These are phyloP conservation scores for Parachlorella kessleri DNA, from an alignment of 139 green algal species.

Conservation along the genomic window DNA sequence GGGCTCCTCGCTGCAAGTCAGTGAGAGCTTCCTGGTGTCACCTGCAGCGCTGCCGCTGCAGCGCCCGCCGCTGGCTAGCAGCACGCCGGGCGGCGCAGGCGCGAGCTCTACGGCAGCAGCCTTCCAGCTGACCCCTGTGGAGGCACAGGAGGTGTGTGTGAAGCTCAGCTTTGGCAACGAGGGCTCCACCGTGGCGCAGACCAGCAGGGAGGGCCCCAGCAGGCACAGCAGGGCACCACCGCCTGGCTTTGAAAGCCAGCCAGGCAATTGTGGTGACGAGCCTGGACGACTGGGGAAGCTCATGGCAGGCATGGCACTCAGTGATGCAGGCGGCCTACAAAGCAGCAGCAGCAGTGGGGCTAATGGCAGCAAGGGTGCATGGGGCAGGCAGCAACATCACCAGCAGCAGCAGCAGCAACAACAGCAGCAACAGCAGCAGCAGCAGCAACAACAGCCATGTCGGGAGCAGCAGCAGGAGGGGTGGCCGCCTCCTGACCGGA, in stretches of 20 bases:
- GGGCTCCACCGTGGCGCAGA: background rate
- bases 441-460: background rate
- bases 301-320: too few relatives aligned
- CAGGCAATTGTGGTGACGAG: too few relatives aligned
- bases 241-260: too few relatives aligned
- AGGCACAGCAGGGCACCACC: slow-evolving; percentile 2
- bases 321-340: too few relatives aligned
- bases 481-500: background rate
- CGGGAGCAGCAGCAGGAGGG: background rate
- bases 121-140: background rate
- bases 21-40: background rate
- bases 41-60: background rate
- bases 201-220: background rate
- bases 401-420: background rate
- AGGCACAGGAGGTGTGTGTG: background rate
- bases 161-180: background rate
- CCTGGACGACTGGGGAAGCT: too few relatives aligned
- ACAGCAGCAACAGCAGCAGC: background rate
- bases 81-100: background rate
- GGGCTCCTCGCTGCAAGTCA: background rate
- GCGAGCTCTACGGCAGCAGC: background rate
- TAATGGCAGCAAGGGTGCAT: background rate
- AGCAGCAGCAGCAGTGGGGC: too few relatives aligned
- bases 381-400: background rate
- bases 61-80: background rate